A percentile compares a stretch with the other conserved stretches of the same genome.
These are phyloP conservation scores for Leptographium flavum DNA, from an alignment of 2,329 filamentous ascomycete genomes.

Conservation along the genomic window DNA sequence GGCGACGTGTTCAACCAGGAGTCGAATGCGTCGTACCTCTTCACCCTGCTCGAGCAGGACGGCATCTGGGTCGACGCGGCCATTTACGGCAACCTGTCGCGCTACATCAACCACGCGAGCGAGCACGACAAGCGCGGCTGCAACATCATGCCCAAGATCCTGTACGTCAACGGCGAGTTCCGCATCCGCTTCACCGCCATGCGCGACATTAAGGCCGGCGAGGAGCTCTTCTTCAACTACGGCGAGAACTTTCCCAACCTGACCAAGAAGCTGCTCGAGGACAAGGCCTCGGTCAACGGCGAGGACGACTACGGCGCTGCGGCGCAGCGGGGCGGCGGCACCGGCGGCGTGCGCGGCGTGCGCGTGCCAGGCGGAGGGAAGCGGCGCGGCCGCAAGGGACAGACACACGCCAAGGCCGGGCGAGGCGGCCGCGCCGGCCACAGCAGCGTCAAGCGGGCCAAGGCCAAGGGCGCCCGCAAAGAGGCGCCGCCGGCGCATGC, in stretches of 20 bases:
- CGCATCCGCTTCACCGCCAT: constrained; percentile 62
- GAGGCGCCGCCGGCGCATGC: constrained; percentile 8
- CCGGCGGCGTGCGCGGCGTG: neutral
- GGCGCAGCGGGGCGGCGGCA: neutral
- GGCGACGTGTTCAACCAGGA: constrained; percentile 48
- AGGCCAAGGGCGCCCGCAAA: constrained; percentile 10
- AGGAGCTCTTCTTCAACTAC: constrained; percentile 75
- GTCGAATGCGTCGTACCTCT: constrained; percentile 50
- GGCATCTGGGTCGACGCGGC: constrained; percentile 61
- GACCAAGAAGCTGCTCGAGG: constrained; percentile 35
- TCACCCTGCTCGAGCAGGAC: constrained; percentile 43
- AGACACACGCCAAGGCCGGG: neutral
- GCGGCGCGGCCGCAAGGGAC: neutral
- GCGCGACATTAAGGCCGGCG: constrained; percentile 51
- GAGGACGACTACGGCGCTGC: constrained; percentile 3
- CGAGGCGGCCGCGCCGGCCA: neutral
- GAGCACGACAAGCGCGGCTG: constrained; percentile 36
- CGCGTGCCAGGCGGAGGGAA: neutral
- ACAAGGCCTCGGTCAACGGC: constrained; percentile 18
- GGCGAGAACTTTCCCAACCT: constrained; percentile 53
- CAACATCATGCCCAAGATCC: constrained; percentile 48
- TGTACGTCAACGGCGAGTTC: constrained; percentile 61
- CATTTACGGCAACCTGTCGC: constrained; percentile 63
- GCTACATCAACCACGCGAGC: constrained; percentile 70
- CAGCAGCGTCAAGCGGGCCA: constrained; percentile 2